Evolutionary conservation across 192 early-diverging fungal genomes (phyloP).

Genomic region (Linnemannia hyalina): DNA sequence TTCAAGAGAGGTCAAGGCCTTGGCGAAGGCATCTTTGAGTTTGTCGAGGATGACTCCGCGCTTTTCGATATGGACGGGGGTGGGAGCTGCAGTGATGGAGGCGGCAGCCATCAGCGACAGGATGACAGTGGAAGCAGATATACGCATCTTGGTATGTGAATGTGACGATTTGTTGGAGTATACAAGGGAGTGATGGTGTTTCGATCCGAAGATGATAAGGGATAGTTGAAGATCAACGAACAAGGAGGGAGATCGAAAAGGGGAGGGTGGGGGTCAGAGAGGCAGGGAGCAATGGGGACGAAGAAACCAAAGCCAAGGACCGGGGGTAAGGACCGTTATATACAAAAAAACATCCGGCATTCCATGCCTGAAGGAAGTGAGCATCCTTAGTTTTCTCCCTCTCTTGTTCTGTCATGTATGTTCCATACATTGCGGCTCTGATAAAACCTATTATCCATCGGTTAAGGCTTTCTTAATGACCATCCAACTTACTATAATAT

Average conservation of each 20-base stretch:
- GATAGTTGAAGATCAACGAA: not conserved
- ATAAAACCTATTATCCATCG: not conserved
- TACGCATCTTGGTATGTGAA: conserved; percentile 5
- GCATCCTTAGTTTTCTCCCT: not conserved
- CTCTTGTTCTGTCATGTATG: not conserved
- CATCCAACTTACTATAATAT: not conserved
- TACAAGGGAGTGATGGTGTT: not conserved
- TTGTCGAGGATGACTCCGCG: not conserved
- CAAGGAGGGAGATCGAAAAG: not conserved
- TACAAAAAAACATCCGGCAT: not conserved
- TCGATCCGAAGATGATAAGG: not conserved
- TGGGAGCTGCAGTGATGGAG: conserved; percentile 12
- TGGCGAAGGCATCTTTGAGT: not conserved
- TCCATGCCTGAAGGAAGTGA: not conserved
- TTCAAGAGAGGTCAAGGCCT: conserved; percentile 2
- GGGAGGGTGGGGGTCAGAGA: conserved; percentile 1
- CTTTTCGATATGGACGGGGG: conserved; percentile 15
- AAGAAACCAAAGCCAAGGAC: not conserved
- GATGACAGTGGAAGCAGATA: conserved; percentile 15
- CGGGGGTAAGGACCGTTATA: not conserved
- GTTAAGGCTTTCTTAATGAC: not conserved
- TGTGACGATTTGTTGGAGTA: not conserved
- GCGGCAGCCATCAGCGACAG: conserved; percentile 23
- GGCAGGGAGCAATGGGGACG: not conserved
- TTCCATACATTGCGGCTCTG: not conserved